Base-by-base conservation (phyloP, 495 filamentous ascomycete genomes). In the Tuber borchii region DNA sequence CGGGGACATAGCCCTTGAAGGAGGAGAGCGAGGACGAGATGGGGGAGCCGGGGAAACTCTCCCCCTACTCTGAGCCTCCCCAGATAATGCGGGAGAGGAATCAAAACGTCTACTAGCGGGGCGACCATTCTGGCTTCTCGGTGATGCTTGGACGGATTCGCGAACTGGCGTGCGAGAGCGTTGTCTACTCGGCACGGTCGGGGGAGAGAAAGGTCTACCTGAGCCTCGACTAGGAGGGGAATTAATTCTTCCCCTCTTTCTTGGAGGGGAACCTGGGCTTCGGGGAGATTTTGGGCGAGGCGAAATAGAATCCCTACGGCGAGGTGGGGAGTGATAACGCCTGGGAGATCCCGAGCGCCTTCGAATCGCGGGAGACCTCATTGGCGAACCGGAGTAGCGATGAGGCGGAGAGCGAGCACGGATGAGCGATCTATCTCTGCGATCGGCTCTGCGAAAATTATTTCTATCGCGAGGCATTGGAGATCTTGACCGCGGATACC, bases 1-100 rank as follows among this genome's bases (percentile, higher is more conserved):
- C 2, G 81, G 81, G 61, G 81, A 82, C 74, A 82, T 75, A 46
- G 74, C 79, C 71, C 81, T 76, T 46, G 80, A 75, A 7, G 75
- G 80, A 10, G 81, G 80, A 7, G 80, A 82, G 20, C 80, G 79
- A n/a, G 80, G 80, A n/a, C 71, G 80, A 19, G 80, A 79, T 39
- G 73, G 79, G 39, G 80, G 79, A 6, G 77, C 71, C 17, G 80
- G 80, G 10, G 80, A 81, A 16, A 76, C 75, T 71, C 71, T 75
- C 12, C 74, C 73, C 39, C 79, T 79, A 34, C 74, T 71, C 39
- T 76, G 72, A 34, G 70, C 74, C 26, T 80, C 80, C 22, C 76
- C 80, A 31, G 81, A 77, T 31, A 80, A 74, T 34, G 73, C 80
- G 39, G 81, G 81, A 19, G 81, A 82, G 44, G 74, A 77, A 34